A percentile compares a stretch with the other conserved stretches of the same genome.
Evolutionary conservation across 1,284 basidiomycete species (phyloP).

Genomic region (Apiotrichum gracile): DNA sequence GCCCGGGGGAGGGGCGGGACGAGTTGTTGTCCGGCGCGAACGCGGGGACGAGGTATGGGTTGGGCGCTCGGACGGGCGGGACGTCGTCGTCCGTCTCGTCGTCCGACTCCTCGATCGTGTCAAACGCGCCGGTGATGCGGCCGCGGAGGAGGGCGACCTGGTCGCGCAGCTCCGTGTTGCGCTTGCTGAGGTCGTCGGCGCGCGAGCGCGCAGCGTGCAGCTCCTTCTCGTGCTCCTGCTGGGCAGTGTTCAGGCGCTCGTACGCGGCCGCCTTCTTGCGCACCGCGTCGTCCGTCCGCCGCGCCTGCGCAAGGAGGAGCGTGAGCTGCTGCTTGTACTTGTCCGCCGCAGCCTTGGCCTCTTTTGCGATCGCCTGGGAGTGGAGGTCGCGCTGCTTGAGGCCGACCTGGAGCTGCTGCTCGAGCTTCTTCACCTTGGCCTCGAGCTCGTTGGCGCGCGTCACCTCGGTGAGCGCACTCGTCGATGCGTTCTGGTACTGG

Average conservation of each 20-base stretch:
- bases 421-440: slow-evolving; percentile 19
- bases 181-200: slow-evolving; percentile 15
- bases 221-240: slow-evolving; percentile 17
- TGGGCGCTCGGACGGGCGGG: neutral
- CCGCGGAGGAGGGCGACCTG: slow-evolving; percentile 26
- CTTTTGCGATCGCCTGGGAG: slow-evolving; percentile 12
- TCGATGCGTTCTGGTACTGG: slow-evolving; percentile 28
- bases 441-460: slow-evolving; percentile 14
- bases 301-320: slow-evolving; percentile 33
- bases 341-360: slow-evolving; percentile 8
- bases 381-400: slow-evolving; percentile 36
- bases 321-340: slow-evolving; percentile 16
- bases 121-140: slow-evolving; percentile 29
- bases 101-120: slow-evolving; percentile 9
- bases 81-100: slow-evolving; percentile 12
- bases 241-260: slow-evolving; percentile 13
- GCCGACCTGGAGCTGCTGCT: slow-evolving; percentile 30
- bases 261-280: slow-evolving; percentile 27
- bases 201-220: slow-evolving; percentile 10
- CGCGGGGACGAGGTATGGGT: neutral
- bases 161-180: slow-evolving; percentile 33
- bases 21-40: slow-evolving; percentile 7
- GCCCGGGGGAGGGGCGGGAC: neutral
- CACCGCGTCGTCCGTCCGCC: slow-evolving; percentile 36
- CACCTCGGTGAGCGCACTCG: slow-evolving; percentile 26